Evolutionary conservation across 352 stramenopile species (phyloP), one percentile per base, ranked within the genome.

Genomic region (Pythium angustatum): DNA sequence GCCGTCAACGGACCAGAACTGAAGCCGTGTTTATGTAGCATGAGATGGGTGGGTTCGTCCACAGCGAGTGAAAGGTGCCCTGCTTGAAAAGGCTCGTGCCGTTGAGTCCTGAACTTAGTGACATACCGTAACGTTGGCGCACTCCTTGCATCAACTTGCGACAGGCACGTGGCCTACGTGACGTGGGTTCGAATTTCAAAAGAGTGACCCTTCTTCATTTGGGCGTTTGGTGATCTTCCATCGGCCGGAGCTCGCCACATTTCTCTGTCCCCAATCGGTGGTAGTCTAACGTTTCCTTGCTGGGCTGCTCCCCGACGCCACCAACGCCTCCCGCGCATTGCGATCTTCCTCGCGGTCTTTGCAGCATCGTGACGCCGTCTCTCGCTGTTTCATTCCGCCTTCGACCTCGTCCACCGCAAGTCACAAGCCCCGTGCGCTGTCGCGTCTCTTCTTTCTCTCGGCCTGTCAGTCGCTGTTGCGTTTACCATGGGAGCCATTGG

Each of bases 21-120:
- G 47, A 58, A 58, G 47, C 45, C 48, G 34, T 58, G 34, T 65
- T 21, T 65, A 43, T 65, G 58, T 48, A 51, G 48, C 38, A n/a
- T 19, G 1, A 17, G 3, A 21, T 28, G 48, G 7, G 21, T 50
- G 38, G 19, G 15, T 33, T 61, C 40, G 53, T 61, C 27, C 17
- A 61, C 53, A 33, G 14, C n/a, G n/a, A n/a, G n/a, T n/a, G n/a
- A n/a, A n/a, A n/a, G n/a, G n/a, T n/a, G n/a, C n/a, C n/a, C n/a
- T 17, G 38, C 19, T 17, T 19, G 15, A 12, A 44, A 44, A 44
- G 15, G 38, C n/a, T n/a, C n/a, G n/a, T n/a, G n/a, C n/a, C n/a
- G n/a, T n/a, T n/a, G n/a, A 41, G 10, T 28, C 48, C 21, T 12
- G 10, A 8, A 38, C n/a, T 59, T 50, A 44, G 26, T 50, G 52